Percentiles rank a stretch among this genome's conserved stretches.
Conservation (phyloP, 2,329 filamentous ascomycete genomes). For the Colletotrichum sp. region DNA sequence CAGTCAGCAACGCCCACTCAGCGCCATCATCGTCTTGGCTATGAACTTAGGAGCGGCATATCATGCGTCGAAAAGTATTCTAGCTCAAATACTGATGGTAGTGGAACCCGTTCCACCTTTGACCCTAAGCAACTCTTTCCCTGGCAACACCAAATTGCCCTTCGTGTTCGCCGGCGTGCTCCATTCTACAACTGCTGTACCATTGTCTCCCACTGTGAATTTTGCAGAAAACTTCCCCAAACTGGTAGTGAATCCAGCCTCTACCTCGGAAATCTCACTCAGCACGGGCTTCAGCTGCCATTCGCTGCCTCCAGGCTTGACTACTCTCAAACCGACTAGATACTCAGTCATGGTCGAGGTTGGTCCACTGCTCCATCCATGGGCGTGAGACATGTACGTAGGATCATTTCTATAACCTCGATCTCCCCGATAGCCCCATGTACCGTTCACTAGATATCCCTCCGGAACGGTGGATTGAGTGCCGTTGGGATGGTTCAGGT, state of each 20-base stretch:
- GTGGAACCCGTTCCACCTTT: not conserved
- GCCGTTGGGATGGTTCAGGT: slow-evolving; percentile 60
- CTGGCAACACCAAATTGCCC: not conserved
- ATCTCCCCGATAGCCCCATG: slow-evolving; percentile 59
- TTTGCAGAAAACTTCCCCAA: not conserved
- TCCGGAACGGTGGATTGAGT: slow-evolving; percentile 65
- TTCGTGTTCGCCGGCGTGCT: not conserved
- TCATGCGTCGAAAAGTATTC: not conserved
- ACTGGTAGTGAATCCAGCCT: not conserved
- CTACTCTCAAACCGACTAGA: slow-evolving; percentile 40
- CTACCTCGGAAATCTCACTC: not conserved
- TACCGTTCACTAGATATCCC: slow-evolving; percentile 60
- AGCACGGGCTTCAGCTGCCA: not conserved
- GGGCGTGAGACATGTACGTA: slow-evolving; percentile 50
- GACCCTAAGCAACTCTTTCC: not conserved
- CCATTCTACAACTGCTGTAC: not conserved
- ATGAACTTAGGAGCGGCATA: not conserved
- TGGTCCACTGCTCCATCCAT: slow-evolving; percentile 54
- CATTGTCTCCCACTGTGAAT: not conserved
- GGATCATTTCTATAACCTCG: slow-evolving; percentile 53
- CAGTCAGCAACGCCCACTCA: not conserved
- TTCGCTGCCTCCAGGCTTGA: not conserved
- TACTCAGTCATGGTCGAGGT: slow-evolving; percentile 48
- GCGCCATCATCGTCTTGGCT: not conserved
- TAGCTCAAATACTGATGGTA: not conserved